phyloP scores from a whole-genome alignment of 305 asterid genomes.

The Fraxinus paxiana region DNA sequence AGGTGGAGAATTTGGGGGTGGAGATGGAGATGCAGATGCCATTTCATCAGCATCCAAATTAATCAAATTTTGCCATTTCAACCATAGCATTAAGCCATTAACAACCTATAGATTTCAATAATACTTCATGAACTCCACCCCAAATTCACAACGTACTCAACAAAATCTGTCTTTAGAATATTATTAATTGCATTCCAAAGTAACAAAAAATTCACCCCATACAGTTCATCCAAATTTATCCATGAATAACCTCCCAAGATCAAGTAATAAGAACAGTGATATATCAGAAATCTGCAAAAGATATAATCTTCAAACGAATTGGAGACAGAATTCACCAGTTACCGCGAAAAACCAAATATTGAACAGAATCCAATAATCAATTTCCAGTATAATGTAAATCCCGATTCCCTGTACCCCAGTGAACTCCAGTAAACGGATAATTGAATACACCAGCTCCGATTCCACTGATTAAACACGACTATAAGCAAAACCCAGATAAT shows the following conservation, averaged over 20 bases:
- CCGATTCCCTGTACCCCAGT: not conserved
- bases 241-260: not conserved
- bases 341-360: not conserved
- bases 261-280: not conserved
- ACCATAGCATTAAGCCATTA: not conserved
- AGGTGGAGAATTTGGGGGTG: conserved; percentile 37
- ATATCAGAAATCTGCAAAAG: conserved; percentile 1
- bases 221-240: not conserved
- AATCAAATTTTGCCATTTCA: conserved; percentile 1
- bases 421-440: not conserved
- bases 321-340: not conserved
- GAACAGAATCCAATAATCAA: not conserved
- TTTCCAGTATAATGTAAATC: not conserved
- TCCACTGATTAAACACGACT: not conserved
- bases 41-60: conserved; percentile 32
- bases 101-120: not conserved
- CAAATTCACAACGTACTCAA: not conserved
- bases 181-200: not conserved
- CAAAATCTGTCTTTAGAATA: not conserved
- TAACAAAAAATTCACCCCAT: not conserved
- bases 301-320: not conserved
- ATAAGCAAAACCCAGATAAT: not conserved
- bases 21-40: conserved; percentile 54
- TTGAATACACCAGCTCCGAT: not conserved
- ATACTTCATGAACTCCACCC: not conserved